A percentile compares a stretch with the other conserved stretches of the same genome.
Evolutionary conservation across 306 rosid species (phyloP).

Genomic region (Castanea crenata): DNA sequence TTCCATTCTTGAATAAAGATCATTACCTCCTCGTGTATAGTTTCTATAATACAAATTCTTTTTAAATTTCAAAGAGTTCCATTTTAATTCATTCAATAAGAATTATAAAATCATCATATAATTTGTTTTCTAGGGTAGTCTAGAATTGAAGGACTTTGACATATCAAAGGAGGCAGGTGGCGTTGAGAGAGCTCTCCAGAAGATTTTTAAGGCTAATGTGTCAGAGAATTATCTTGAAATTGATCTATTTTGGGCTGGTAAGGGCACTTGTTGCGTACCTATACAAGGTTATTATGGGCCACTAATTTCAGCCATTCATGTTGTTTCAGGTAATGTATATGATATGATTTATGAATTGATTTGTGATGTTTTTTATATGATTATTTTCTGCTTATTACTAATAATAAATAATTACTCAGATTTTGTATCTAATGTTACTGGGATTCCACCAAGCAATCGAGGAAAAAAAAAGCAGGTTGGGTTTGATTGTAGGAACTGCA

Average conservation of each 20-base stretch:
- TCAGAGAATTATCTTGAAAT: constrained; percentile 61
- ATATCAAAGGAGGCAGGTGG: constrained; percentile 64
- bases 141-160: constrained; percentile 57
- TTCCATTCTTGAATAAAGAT: too few species aligned
- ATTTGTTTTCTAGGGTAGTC: constrained; percentile 42
- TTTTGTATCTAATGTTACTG: constrained; percentile 56
- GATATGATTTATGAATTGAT: too few species aligned
- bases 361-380: too few species aligned
- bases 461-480: constrained; percentile 36
- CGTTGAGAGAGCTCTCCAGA: constrained; percentile 2
- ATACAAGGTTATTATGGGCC: constrained; percentile 63
- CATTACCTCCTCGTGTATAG: too few species aligned
- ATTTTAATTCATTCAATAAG: too few species aligned
- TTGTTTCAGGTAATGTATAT: constrained; percentile 40
- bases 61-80: too few species aligned
- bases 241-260: constrained; percentile 87
- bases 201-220: constrained; percentile 37
- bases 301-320: constrained; percentile 64
- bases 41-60: too few species aligned
- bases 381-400: too few species aligned
- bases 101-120: too few species aligned
- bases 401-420: constrained; percentile 34
- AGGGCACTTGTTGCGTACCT: constrained; percentile 79
- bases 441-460: constrained; percentile 37
- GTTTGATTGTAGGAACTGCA: constrained; percentile 57